Conservation (phyloP, 2,329 filamentous ascomycete species). For the Epichloe aotearoae region DNA sequence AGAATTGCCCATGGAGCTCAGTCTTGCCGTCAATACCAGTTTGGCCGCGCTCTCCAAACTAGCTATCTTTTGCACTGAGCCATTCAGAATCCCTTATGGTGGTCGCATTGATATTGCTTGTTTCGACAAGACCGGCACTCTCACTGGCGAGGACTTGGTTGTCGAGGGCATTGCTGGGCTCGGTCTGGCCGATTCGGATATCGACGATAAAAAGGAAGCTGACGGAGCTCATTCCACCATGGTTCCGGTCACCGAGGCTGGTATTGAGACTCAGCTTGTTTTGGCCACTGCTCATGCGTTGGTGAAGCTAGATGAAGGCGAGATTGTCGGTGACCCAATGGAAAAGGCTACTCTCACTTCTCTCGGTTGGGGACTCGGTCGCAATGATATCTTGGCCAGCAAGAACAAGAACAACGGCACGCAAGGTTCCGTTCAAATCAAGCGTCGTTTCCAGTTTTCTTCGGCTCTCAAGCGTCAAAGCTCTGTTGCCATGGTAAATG, state of each 20-base stretch:
- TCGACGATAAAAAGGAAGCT: conserved; percentile 50
- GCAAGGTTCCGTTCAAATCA: conserved; percentile 74
- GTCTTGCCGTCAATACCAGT: conserved; percentile 93
- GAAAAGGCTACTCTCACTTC: conserved; percentile 88
- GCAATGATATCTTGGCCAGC: conserved; percentile 69
- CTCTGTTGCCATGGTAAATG: conserved; percentile 73
- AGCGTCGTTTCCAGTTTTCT: conserved; percentile 95
- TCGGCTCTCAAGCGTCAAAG: conserved; percentile 93
- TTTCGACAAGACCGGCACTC: conserved; percentile 95
- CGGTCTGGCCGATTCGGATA: conserved; percentile 53
- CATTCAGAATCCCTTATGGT: conserved; percentile 93
- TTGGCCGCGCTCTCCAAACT: conserved; percentile 86
- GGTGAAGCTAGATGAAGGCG: conserved; percentile 91
- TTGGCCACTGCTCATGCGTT: conserved; percentile 90
- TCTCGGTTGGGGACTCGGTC: conserved; percentile 85
- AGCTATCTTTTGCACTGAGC: conserved; percentile 97
- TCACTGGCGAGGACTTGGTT: conserved; percentile 92
- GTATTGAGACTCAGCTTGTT: conserved; percentile 77
- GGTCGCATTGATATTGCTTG: conserved; percentile 92
- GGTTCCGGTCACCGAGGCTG: conserved; percentile 54
- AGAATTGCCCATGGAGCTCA: conserved; percentile 95
- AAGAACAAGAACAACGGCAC: conserved; percentile 26
- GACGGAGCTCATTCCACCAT: conserved; percentile 78
- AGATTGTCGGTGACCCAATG: conserved; percentile 97
- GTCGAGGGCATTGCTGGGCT: conserved; percentile 94